Evolutionary conservation across 2,329 filamentous ascomycete species (phyloP), one percentile per base, ranked within the genome.

Genomic region (Fusarium sp.): DNA sequence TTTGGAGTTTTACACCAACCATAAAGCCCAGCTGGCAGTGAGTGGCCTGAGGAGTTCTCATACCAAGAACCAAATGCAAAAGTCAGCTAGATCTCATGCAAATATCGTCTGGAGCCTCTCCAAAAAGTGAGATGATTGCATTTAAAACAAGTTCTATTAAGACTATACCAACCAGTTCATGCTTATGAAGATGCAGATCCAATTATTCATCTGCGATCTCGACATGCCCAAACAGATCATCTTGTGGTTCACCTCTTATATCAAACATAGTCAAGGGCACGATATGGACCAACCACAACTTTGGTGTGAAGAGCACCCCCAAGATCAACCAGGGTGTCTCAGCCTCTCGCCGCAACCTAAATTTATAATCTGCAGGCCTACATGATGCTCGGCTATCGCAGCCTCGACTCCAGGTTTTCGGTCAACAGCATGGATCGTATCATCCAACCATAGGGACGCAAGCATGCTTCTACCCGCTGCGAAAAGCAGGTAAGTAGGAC

Each of bases 251-350:
- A 60, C 26, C 32, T 40, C n/a, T 21, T 38, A 20, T n/a, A 61
- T 15, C 40, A 17, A 34, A 23, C 40, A 28, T 46, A 12, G 43
- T 63, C 62, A 26, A 56, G 46, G 61, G 50, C 50, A 55, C 55
- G 49, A 56, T 56, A 47, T 52, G 48, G 49, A 34, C 70, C 69
- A 69, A 69, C 67, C 57, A 70, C 19, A 45, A 24, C 3, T 42
- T 59, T 56, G 67, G 69, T 73, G 71, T 67, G 69, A 73, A 72
- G 58, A 73, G 59, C 64, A 54, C 48, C 51, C 44, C 60, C 59
- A 23, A 50, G 51, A 60, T 46, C 56, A 56, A 72, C 71, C 69
- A 73, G 71, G 71, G 67, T 72, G 43, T 50, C 40, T 47, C 34
- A 62, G 67, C 56, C 63, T 63, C 59, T 49, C 66, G 64, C 23